phyloP scores from a whole-genome alignment of 225 moss, liverwort and hornwort species.

The Takakia lepidozioides region DNA sequence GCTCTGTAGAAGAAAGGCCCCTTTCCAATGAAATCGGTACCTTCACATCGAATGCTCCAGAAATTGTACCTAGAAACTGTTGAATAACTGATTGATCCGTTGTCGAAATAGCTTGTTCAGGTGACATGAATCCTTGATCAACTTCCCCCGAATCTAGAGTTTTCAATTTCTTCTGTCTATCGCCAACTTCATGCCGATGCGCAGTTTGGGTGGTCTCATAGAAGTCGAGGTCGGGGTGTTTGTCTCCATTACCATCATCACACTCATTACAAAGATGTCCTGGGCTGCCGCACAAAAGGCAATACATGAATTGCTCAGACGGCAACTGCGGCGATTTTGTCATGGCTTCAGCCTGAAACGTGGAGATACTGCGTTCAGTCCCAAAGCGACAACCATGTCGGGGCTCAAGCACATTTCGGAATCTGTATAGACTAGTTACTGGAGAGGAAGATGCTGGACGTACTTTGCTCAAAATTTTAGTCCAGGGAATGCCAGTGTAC shows the following conservation, averaged over 20 bases:
- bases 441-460: neutral
- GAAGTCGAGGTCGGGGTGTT: too few relatives aligned
- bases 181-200: too few relatives aligned
- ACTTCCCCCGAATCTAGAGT: neutral
- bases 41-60: neutral
- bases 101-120: neutral
- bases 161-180: neutral
- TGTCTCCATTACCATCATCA: slow-evolving; percentile 6
- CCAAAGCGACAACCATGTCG: slow-evolving; percentile 11
- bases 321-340: slow-evolving; percentile 28
- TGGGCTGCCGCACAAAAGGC: slow-evolving; percentile 25
- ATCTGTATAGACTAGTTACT: slow-evolving; percentile 1
- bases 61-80: neutral
- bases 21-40: neutral
- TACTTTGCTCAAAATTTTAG: neutral
- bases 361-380: slow-evolving; percentile 9
- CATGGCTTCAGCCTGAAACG: neutral
- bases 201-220: too few relatives aligned
- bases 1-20: slow-evolving; percentile 1
- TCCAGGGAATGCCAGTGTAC: slow-evolving; percentile 1
- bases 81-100: neutral
- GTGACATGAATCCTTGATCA: neutral
- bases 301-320: slow-evolving; percentile 23
- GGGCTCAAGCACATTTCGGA: neutral
- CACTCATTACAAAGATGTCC: slow-evolving; percentile 44